Base-by-base conservation (phyloP, 805 yeast genomes). In the Candida michaelii region DNA sequence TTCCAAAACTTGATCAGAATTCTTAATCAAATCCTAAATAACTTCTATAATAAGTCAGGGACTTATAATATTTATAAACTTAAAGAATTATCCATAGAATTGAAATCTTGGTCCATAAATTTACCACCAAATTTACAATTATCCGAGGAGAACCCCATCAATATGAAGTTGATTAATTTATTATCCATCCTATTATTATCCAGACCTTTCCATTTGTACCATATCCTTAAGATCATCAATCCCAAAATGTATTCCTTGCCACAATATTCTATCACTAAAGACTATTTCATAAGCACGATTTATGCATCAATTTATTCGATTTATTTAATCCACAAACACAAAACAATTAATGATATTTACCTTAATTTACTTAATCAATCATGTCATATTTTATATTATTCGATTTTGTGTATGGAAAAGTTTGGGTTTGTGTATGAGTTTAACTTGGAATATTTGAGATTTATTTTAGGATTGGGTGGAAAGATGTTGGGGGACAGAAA, bases 171-270 rank as follows among this genome's bases (percentile, higher is more conserved):
- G 4, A 54, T 60, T 10, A 65, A 69, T 31, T 51, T 71, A n/a
- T 60, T 59, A 45, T 67, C 66, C 0, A 59, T 69, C 11, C 54
- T 66, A 31, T 44, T 71, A 23, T 51, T 73, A n/a, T 55, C 71
- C 29, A 55, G 73, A 14, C 76, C 77, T 5, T 71, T 70, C 43
- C 68, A 67, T 52, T 62, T 68, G 49, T 66, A 59, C 46, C 49
- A 44, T 30, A 32, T 44, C n/a, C n/a, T 33, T 3, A 21, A 16
- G 8, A 11, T 30, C 13, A 11, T 23, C 17, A 27, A 43, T 16
- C 39, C 42, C 14, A 19, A 35, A 21, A 4, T 13, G 4, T 36
- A 31, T 14, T 8, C 23, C 3, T 23, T 25, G 7, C 5, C 16
- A 5, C 34, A 34, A n/a, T 15, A 30, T 14, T 16, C 36, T 7